Percentiles rank a stretch among this genome's conserved stretches.
These are phyloP conservation scores for Xylaria digitata DNA, from an alignment of 2,329 filamentous ascomycete species.

Conservation along the genomic window DNA sequence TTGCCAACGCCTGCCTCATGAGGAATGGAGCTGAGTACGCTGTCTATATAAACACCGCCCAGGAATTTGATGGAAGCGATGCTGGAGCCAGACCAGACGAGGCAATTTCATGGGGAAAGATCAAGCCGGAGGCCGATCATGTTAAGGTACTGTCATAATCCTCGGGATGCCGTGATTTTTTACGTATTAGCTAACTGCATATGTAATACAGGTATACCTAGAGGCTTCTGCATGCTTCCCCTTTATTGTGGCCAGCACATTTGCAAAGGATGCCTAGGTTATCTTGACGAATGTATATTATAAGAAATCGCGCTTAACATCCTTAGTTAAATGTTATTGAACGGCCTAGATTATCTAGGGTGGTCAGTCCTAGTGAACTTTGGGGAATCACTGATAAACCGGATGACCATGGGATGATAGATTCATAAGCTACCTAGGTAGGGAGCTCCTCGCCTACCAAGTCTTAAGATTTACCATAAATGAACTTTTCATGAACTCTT, in stretches of 20 bases:
- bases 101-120: conserved; percentile 98
- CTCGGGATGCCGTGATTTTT: not conserved
- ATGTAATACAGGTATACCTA: conserved; percentile 64
- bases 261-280: conserved; percentile 63
- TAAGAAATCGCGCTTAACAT: not conserved
- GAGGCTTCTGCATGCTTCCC: conserved; percentile 74
- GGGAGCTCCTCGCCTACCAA: not conserved
- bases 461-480: not conserved
- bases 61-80: conserved; percentile 98
- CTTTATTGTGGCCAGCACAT: conserved; percentile 74
- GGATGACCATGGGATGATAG: not conserved
- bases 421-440: not conserved
- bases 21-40: conserved; percentile 96
- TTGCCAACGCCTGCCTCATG: conserved; percentile 97
- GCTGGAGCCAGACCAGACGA: conserved; percentile 95
- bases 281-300: not conserved
- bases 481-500: not conserved
- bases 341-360: not conserved
- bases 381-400: not conserved
- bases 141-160: conserved; percentile 76
- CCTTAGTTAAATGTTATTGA: not conserved
- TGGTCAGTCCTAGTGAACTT: not conserved
- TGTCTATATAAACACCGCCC: conserved; percentile 96
- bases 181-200: conserved; percentile 31
- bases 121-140: conserved; percentile 85